Conservation (phyloP, 768 basidiomycete genomes). For the Mrakia hoshinonis region DNA sequence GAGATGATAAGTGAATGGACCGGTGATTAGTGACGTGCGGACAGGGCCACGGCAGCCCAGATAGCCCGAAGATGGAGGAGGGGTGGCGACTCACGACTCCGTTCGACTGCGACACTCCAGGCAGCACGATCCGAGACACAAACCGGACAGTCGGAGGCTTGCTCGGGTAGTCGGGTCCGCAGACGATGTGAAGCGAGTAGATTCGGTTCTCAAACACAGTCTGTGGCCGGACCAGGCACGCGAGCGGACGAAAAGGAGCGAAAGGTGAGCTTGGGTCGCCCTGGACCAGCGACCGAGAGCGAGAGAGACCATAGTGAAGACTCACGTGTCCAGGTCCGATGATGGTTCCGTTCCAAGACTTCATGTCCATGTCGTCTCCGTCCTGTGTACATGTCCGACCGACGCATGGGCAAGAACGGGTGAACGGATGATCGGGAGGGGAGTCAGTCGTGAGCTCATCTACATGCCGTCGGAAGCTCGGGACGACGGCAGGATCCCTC, state of each 20-base stretch:
- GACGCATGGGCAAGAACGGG: not conserved
- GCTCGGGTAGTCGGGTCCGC: slow-evolving; percentile 45
- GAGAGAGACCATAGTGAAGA: slow-evolving; percentile 28
- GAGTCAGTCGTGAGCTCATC: not conserved
- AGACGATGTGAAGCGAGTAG: slow-evolving; percentile 85
- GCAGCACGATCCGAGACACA: slow-evolving; percentile 80
- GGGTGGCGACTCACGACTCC: slow-evolving; percentile 48
- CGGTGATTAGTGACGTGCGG: not conserved
- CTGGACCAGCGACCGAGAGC: not conserved
- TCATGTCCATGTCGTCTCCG: slow-evolving; percentile 93
- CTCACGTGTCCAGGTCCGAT: slow-evolving; percentile 94
- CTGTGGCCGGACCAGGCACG: slow-evolving; percentile 42
- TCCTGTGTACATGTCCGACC: slow-evolving; percentile 44
- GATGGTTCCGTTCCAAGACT: slow-evolving; percentile 97
- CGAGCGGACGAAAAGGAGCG: not conserved
- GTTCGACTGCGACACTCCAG: slow-evolving; percentile 67
- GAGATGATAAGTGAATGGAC: not conserved
- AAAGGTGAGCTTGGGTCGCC: not conserved
- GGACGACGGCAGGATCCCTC: no score
- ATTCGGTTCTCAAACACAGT: slow-evolving; percentile 98
- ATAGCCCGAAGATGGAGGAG: not conserved
- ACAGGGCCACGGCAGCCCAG: not conserved
- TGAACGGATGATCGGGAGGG: not conserved
- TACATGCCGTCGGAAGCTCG: no score
- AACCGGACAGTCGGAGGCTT: slow-evolving; percentile 54